Percentiles rank a stretch among this genome's conserved stretches.
Conservation (phyloP, 129 eudicot genomes). For the Flaveria brownii region DNA sequence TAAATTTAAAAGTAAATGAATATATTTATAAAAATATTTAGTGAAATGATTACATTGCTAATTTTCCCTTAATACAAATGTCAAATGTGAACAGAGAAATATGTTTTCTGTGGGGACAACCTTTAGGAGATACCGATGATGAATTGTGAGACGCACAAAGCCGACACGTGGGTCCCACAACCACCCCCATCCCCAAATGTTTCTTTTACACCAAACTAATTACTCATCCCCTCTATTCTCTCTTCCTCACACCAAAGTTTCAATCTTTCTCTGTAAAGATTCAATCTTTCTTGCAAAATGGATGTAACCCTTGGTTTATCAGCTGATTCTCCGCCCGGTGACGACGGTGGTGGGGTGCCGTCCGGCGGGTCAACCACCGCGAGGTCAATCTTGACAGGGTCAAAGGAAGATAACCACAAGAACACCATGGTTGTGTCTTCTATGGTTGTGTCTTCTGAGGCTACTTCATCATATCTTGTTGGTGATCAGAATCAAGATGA, state of each 20-base stretch:
- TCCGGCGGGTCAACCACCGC: constrained; percentile 51
- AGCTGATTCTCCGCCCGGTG: constrained; percentile 29
- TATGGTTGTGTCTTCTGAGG: constrained; percentile 52
- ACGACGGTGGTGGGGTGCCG: constrained; percentile 40
- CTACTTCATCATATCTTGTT: constrained; percentile 57
- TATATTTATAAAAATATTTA: too few relatives aligned
- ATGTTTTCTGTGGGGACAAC: constrained; percentile 47
- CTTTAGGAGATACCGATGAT: constrained; percentile 65
- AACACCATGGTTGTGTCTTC: constrained; percentile 31
- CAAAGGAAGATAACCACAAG: constrained; percentile 44
- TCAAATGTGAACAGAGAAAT: constrained; percentile 25
- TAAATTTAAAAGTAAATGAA: too few relatives aligned
- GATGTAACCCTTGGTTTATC: constrained; percentile 42
- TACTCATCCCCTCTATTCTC: constrained; percentile 5
- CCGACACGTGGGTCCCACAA: constrained; percentile 66
- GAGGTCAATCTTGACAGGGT: constrained; percentile 48
- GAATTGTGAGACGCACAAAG: constrained; percentile 56
- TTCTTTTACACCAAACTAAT: constrained; percentile 26
- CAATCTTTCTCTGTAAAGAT: background rate
- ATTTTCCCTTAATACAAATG: constrained; percentile 24
- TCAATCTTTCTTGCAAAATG: constrained; percentile 36
- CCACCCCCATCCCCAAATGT: constrained; percentile 22
- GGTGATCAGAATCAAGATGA: constrained; percentile 37
- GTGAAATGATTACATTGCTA: too few relatives aligned
- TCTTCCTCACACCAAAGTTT: constrained; percentile 12